These are phyloP conservation scores for Lodderomyces metapsilosis DNA, from an alignment of 1,139 yeast genomes.

Conservation along the genomic window DNA sequence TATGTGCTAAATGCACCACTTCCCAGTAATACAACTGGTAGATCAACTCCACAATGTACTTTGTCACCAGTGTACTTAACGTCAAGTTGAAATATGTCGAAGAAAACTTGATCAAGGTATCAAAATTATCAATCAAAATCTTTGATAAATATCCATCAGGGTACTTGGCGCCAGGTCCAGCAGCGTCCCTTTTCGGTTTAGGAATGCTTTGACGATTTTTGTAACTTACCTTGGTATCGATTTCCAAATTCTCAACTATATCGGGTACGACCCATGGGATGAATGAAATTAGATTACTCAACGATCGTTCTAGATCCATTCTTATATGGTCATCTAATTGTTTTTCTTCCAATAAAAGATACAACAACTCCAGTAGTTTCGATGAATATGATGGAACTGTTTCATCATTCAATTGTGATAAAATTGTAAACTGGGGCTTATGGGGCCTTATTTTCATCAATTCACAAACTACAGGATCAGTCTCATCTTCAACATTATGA, in stretches of 20 bases:
- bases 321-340: conserved; percentile 30
- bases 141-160: conserved; percentile 41
- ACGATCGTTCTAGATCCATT: conserved; percentile 26
- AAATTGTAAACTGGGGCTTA: conserved; percentile 12
- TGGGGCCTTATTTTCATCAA: conserved; percentile 35
- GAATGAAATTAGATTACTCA: conserved; percentile 28
- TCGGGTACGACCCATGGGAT: conserved; percentile 21
- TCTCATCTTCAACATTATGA: conserved; percentile 6
- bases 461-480: conserved; percentile 29
- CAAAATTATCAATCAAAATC: conserved; percentile 41
- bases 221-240: conserved; percentile 7
- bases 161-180: conserved; percentile 4
- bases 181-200: background rate
- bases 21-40: conserved; percentile 48
- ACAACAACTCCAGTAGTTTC: conserved; percentile 28
- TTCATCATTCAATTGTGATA: conserved; percentile 6
- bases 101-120: conserved; percentile 27
- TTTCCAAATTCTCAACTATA: conserved; percentile 1
- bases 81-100: conserved; percentile 39
- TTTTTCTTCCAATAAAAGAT: conserved; percentile 27
- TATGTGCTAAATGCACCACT: conserved; percentile 38
- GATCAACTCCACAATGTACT: conserved; percentile 38
- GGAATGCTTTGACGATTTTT: conserved; percentile 10
- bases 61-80: conserved; percentile 38
- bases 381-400: conserved; percentile 25